phyloP scores from a whole-genome alignment of 352 stramenopile species.

The Phytophthora foliorum region DNA sequence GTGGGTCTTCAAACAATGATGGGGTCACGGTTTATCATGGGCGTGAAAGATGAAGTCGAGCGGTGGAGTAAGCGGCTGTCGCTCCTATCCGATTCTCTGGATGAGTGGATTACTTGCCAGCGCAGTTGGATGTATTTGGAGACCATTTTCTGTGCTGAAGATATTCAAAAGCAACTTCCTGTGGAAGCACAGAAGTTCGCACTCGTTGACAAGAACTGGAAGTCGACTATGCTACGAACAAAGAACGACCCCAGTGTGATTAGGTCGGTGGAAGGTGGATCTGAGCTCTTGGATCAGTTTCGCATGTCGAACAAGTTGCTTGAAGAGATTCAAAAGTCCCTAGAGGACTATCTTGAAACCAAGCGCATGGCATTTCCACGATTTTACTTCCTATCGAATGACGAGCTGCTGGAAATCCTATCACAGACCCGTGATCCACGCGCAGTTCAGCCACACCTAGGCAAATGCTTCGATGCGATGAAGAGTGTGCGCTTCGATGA shows the following conservation, averaged over 20 bases:
- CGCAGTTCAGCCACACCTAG: constrained; percentile 91
- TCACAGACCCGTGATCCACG: constrained; percentile 91
- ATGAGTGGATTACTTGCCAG: constrained; percentile 89
- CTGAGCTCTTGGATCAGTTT: constrained; percentile 86
- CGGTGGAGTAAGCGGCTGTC: constrained; percentile 91
- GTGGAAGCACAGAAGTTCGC: constrained; percentile 90
- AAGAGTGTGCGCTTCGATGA: constrained; percentile 92
- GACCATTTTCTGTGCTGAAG: constrained; percentile 90
- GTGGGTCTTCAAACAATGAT: constrained; percentile 94
- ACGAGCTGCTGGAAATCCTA: constrained; percentile 93
- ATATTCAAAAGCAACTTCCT: constrained; percentile 90
- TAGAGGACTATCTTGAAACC: constrained; percentile 94
- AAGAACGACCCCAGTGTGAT: constrained; percentile 83
- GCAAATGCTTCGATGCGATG: constrained; percentile 95
- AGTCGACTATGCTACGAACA: constrained; percentile 82
- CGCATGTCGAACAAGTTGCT: constrained; percentile 86
- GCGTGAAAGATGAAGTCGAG: constrained; percentile 93
- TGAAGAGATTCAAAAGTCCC: constrained; percentile 93
- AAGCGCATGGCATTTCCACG: constrained; percentile 93
- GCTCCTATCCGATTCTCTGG: constrained; percentile 83
- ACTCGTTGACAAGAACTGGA: constrained; percentile 90
- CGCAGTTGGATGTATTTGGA: constrained; percentile 93
- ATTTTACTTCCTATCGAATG: constrained; percentile 95
- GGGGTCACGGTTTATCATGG: constrained; percentile 92
- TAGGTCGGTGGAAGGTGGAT: constrained; percentile 74